Conservation (phyloP, 164 flowering plant genomes). For the Piper betle region DNA sequence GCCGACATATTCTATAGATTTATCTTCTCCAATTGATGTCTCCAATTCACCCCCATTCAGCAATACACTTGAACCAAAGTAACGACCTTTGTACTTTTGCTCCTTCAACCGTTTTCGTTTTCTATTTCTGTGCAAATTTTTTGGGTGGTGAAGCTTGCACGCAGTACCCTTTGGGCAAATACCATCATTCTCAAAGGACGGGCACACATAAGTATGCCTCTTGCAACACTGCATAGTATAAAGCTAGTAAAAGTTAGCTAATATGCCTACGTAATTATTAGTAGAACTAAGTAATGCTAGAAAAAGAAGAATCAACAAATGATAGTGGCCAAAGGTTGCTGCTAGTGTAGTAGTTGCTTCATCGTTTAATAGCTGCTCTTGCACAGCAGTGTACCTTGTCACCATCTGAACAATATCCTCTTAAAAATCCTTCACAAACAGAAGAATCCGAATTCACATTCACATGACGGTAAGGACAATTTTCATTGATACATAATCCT, state of each 20-base stretch:
- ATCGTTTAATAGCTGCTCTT: too few species aligned
- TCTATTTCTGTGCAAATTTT: slow-evolving; percentile 26
- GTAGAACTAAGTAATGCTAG: not conserved
- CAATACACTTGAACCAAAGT: slow-evolving; percentile 39
- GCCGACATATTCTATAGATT: slow-evolving; percentile 11
- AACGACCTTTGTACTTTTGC: slow-evolving; percentile 45
- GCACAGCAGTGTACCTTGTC: slow-evolving; percentile 53
- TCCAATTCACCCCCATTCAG: slow-evolving; percentile 11
- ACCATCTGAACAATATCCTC: slow-evolving; percentile 92
- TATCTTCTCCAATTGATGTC: slow-evolving; percentile 14
- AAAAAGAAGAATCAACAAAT: not conserved
- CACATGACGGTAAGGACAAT: slow-evolving; percentile 90
- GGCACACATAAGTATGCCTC: slow-evolving; percentile 90
- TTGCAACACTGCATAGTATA: slow-evolving; percentile 66
- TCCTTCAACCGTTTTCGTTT: slow-evolving; percentile 30
- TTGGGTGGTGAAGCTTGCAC: slow-evolving; percentile 96
- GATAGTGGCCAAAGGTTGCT: not conserved
- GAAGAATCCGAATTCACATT: slow-evolving; percentile 74
- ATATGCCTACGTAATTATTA: too few species aligned
- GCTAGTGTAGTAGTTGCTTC: not conserved
- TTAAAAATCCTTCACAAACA: slow-evolving; percentile 80
- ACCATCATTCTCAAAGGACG: slow-evolving; percentile 61
- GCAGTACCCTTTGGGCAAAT: slow-evolving; percentile 47
- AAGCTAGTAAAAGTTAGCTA: slow-evolving; percentile 11
- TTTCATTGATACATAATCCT: slow-evolving; percentile 78